Evolutionary conservation across 2,329 filamentous ascomycete genomes (phyloP).

Genomic region (Sporothrix brasiliensis): DNA sequence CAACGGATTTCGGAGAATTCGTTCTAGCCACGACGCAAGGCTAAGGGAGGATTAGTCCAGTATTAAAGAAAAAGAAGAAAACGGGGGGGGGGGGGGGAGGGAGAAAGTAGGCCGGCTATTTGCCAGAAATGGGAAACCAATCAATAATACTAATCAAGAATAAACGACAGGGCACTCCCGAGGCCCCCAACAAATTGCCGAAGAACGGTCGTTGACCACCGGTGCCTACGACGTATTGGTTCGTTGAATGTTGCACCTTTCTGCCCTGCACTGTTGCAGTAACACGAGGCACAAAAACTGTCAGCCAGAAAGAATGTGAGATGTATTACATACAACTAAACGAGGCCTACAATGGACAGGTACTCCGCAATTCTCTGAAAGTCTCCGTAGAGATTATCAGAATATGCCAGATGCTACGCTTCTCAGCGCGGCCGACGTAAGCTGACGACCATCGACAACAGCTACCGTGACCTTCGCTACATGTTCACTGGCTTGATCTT

Average conservation of each 20-base stretch:
- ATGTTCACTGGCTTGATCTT: too few species aligned
- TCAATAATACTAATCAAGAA: slow-evolving; percentile 9
- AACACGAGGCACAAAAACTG: background rate
- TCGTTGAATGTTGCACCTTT: too few species aligned
- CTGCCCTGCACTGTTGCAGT: background rate
- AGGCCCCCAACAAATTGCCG: slow-evolving; percentile 17
- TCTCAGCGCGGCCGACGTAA: background rate
- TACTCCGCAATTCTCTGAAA: too few species aligned
- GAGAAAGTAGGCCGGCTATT: background rate
- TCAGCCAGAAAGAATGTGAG: background rate
- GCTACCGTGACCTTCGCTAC: background rate
- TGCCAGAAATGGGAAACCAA: background rate
- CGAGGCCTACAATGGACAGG: background rate
- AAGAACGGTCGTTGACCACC: background rate
- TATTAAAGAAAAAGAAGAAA: background rate
- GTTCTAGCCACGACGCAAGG: slow-evolving; percentile 7
- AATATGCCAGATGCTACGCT: background rate
- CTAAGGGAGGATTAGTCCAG: background rate
- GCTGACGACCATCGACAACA: background rate
- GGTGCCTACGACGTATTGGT: too few species aligned
- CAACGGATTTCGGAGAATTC: slow-evolving; percentile 6
- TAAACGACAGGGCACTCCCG: background rate
- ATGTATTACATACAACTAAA: too few species aligned
- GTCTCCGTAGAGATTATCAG: too few species aligned
- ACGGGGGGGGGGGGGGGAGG: too few species aligned